These are phyloP conservation scores for Podila clonocystis DNA, from an alignment of 192 early-diverging fungal genomes.

Conservation along the genomic window DNA sequence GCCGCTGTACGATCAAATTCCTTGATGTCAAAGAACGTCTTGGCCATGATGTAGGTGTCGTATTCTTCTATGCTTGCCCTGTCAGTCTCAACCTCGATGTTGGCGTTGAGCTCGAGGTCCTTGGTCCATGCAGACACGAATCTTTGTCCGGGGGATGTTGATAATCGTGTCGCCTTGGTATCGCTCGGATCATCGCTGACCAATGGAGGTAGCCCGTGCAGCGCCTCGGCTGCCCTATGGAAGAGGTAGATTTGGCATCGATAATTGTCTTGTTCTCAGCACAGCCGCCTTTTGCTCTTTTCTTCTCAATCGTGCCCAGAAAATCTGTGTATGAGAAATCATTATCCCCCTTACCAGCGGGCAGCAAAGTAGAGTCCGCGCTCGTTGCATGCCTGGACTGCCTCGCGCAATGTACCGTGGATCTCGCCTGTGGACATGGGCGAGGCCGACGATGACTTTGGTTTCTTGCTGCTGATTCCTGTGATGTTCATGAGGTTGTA, in stretches of 20 bases:
- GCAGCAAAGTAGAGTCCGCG: slow-evolving; percentile 76
- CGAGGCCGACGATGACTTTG: background rate
- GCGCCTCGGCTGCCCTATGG: slow-evolving; percentile 62
- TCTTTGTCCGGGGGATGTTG: background rate
- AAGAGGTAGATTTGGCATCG: background rate
- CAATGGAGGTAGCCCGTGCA: slow-evolving; percentile 49
- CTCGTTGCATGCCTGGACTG: slow-evolving; percentile 71
- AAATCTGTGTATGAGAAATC: background rate
- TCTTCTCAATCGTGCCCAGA: background rate
- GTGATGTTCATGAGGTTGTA: background rate
- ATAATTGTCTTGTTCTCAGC: background rate
- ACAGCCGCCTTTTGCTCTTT: background rate
- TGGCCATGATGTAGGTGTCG: slow-evolving; percentile 70
- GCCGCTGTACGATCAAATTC: slow-evolving; percentile 74
- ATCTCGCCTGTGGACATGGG: slow-evolving; percentile 27
- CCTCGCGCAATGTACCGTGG: slow-evolving; percentile 59
- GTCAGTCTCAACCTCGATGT: slow-evolving; percentile 1
- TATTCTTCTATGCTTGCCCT: slow-evolving; percentile 36
- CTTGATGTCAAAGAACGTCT: slow-evolving; percentile 76
- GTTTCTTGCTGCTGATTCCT: background rate
- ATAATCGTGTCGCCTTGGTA: background rate
- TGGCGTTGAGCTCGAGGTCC: slow-evolving; percentile 4
- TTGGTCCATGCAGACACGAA: slow-evolving; percentile 4
- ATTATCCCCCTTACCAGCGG: slow-evolving; percentile 68
- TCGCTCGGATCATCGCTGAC: background rate